These are phyloP conservation scores for Trichoderma semiorbis DNA, from an alignment of 2,329 filamentous ascomycete species.

Conservation along the genomic window DNA sequence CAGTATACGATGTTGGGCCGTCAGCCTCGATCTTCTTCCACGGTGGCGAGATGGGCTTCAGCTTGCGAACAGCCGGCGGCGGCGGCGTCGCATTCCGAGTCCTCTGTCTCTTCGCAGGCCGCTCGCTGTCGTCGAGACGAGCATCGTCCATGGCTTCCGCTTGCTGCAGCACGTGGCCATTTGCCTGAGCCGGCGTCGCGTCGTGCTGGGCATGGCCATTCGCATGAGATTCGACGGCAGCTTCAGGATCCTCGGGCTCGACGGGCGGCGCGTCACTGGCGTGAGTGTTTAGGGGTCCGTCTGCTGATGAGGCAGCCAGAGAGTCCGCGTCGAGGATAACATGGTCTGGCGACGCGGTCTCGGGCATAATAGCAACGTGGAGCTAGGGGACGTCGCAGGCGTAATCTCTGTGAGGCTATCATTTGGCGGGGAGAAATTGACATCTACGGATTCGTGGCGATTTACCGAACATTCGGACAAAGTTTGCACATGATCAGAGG, in stretches of 20 bases:
- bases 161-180: conserved; percentile 27
- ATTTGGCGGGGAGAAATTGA: conserved; percentile 55
- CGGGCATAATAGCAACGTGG: conserved; percentile 52
- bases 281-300: background rate
- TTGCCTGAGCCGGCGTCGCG: conserved; percentile 26
- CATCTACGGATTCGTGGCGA: conserved; percentile 50
- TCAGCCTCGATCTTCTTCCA: conserved; percentile 87
- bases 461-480: conserved; percentile 44
- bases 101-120: conserved; percentile 64
- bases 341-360: conserved; percentile 55
- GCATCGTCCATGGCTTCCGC: conserved; percentile 10
- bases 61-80: conserved; percentile 41
- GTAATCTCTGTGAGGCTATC: conserved; percentile 54
- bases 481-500: conserved; percentile 55
- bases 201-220: conserved; percentile 23
- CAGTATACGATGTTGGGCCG: conserved; percentile 80
- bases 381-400: conserved; percentile 43
- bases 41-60: conserved; percentile 68
- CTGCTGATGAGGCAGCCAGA: conserved; percentile 20
- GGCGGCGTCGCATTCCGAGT: conserved; percentile 47
- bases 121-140: conserved; percentile 39
- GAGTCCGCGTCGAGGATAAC: conserved; percentile 32
- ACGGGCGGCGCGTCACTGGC: conserved; percentile 24
- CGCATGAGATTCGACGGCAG: conserved; percentile 14
- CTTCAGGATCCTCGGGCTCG: conserved; percentile 20